phyloP scores from a whole-genome alignment of 2,329 filamentous ascomycete species.

The Fusarium sp. region DNA sequence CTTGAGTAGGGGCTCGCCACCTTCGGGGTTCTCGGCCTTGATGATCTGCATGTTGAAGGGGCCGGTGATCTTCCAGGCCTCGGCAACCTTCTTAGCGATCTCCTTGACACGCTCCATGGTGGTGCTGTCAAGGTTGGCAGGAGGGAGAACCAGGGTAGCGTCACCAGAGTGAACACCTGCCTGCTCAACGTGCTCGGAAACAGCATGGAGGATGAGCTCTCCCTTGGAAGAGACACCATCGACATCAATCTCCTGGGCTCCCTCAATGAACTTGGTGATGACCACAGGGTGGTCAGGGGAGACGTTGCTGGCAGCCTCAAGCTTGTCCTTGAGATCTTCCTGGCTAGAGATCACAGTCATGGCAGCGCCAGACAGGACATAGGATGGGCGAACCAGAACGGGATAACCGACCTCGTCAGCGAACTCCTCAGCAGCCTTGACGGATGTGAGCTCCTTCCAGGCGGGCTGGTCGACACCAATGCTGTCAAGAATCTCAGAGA shows the following conservation, averaged over 20 bases:
- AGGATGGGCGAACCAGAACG: conserved; percentile 92
- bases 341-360: conserved; percentile 96
- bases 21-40: conserved; percentile 84
- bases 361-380: conserved; percentile 96
- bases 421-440: conserved; percentile 88
- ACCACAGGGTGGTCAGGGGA: conserved; percentile 98
- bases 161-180: conserved; percentile 99
- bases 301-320: conserved; percentile 88
- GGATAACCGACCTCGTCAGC: conserved; percentile 90
- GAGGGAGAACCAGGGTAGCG: conserved; percentile 92
- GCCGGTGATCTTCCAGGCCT: conserved; percentile 96
- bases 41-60: conserved; percentile 99
- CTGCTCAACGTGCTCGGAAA: conserved; percentile 96
- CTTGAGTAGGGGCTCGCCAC: conserved; percentile 83
- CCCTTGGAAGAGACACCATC: conserved; percentile 91
- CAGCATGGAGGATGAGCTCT: conserved; percentile 88
- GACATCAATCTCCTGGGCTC: conserved; percentile 95
- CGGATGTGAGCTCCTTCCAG: conserved; percentile 96
- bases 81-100: conserved; percentile 95
- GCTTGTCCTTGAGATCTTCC: conserved; percentile 93
- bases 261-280: conserved; percentile 98
- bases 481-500: conserved; percentile 96
- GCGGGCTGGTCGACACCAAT: conserved; percentile 97
- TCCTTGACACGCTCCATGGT: conserved; percentile 92
- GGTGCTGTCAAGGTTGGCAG: conserved; percentile 79